Conservation (phyloP, 768 basidiomycete species). For the Rhodotorula taiwanensis region DNA sequence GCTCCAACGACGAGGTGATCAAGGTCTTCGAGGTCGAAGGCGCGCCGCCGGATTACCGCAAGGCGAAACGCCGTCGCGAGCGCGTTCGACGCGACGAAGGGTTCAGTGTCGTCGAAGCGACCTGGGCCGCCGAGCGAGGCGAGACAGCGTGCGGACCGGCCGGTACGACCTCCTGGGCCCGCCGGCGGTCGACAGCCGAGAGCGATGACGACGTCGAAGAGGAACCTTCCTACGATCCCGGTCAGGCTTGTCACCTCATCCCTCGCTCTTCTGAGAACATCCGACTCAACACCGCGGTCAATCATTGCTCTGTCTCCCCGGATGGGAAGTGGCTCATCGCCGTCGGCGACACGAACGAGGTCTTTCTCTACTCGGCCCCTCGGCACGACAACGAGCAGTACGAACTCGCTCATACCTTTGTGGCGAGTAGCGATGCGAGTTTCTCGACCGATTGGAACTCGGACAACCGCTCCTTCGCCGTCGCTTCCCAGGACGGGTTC, state of each 20-base stretch:
- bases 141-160: neutral
- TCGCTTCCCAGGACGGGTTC: conserved; percentile 57
- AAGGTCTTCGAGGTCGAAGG: conserved; percentile 56
- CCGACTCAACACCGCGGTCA: conserved; percentile 58
- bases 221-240: conserved; percentile 44
- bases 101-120: conserved; percentile 14
- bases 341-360: conserved; percentile 82
- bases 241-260: conserved; percentile 55
- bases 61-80: neutral
- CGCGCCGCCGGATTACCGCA: conserved; percentile 4
- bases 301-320: conserved; percentile 82
- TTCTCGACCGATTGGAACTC: conserved; percentile 74
- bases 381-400: conserved; percentile 53
- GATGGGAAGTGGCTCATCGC: conserved; percentile 79
- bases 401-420: neutral
- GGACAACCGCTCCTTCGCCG: conserved; percentile 70
- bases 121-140: neutral
- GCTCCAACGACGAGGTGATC: conserved; percentile 77
- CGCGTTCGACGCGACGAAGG: neutral
- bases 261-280: conserved; percentile 2
- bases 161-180: neutral
- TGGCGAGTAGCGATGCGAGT: conserved; percentile 51
- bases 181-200: neutral
- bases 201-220: conserved; percentile 42
- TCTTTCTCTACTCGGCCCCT: conserved; percentile 57